Percentiles rank a stretch among this genome's conserved stretches.
Conservation (phyloP, 345 rosid species). For the Lumnitzera racemosa region DNA sequence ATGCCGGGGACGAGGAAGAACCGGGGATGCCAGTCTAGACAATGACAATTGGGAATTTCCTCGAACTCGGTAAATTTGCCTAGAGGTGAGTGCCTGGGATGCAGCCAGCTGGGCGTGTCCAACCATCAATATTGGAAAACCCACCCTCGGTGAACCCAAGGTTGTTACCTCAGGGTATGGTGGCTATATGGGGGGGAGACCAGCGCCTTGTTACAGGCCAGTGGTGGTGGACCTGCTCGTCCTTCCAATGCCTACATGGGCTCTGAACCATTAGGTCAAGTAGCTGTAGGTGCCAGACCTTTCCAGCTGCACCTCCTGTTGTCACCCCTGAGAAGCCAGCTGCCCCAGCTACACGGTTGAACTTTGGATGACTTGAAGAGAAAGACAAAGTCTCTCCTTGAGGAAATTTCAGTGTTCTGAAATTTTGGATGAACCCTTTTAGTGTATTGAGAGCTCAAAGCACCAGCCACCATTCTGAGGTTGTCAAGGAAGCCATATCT, state of each 20-base stretch:
- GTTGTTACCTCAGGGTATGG: slow-evolving; percentile 77
- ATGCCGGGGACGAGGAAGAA: slow-evolving; percentile 92
- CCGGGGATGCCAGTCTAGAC: slow-evolving; percentile 84
- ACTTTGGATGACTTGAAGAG: slow-evolving; percentile 42
- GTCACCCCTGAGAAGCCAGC: slow-evolving; percentile 19
- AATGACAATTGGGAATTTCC: slow-evolving; percentile 80
- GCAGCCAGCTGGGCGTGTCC: slow-evolving; percentile 41
- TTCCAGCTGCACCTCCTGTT: slow-evolving; percentile 19
- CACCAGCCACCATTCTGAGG: slow-evolving; percentile 60
- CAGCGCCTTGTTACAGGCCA: slow-evolving; percentile 75
- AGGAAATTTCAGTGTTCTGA: slow-evolving; percentile 54
- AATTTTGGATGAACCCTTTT: slow-evolving; percentile 63
- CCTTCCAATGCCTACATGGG: slow-evolving; percentile 15
- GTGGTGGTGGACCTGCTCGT: slow-evolving; percentile 17
- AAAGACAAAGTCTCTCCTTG: slow-evolving; percentile 57
- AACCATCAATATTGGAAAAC: slow-evolving; percentile 35
- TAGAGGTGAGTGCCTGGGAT: slow-evolving; percentile 59
- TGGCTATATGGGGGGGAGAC: slow-evolving; percentile 58
- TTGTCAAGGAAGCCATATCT: slow-evolving; percentile 72
- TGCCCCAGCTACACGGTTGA: slow-evolving; percentile 25
- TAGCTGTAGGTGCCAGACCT: slow-evolving; percentile 16
- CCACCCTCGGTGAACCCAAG: slow-evolving; percentile 47
- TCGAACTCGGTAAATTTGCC: slow-evolving; percentile 57
- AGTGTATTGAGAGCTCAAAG: slow-evolving; percentile 56
- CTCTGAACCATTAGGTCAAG: slow-evolving; percentile 14